Evolutionary conservation across 139 green algal genomes (phyloP), one percentile per base, ranked within the genome.

Genomic region (Diplosphaera chodatii): DNA sequence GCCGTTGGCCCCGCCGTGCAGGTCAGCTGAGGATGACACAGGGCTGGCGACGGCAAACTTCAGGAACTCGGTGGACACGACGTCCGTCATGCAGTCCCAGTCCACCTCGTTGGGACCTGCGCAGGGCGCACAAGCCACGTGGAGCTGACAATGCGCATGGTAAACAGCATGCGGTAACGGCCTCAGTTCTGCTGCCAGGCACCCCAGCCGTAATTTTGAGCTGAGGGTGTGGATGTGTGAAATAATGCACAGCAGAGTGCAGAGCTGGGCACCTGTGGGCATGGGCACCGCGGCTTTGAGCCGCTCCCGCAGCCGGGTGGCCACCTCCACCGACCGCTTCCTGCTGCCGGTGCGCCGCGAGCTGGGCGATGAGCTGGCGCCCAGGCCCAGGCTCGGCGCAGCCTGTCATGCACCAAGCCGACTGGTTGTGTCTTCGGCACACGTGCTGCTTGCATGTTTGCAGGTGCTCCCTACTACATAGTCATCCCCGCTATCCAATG

Each of bases 31-130:
- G 70, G 63, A 30, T 18, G 55, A 29, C 10, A 40, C 2, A 13
- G 59, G 41, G 69, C 40, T 40, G 29, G 56, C 28, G 16, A 80
- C 73, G 13, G 84, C 80, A 29, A 85, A 74, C 25, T 84, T 74
- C 29, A 91, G 76, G 21, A 77, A 55, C 70, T 90, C 83, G 32
- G 74, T 84, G 33, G 77, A 83, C 18, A 88, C 70, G 16, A 78
- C 78, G 10, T 33, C 67, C 0, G 33, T 64, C 59, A 92, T 83
- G 33, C 64, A 67, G 3, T 31, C 34, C 87, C 87, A 92, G 25
- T 86, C 70, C 3, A 91, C 40, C 30, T 77, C 33, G 15, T 77
- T 71, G 6, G 76, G 69, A 21, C 76, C 86, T 90, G 80, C n/a
- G 25, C 31, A 80, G 21, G 37, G 5, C 27, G 27, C 25, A 21